Base-by-base conservation (phyloP, 345 rosid genomes). In the Acer campestre region DNA sequence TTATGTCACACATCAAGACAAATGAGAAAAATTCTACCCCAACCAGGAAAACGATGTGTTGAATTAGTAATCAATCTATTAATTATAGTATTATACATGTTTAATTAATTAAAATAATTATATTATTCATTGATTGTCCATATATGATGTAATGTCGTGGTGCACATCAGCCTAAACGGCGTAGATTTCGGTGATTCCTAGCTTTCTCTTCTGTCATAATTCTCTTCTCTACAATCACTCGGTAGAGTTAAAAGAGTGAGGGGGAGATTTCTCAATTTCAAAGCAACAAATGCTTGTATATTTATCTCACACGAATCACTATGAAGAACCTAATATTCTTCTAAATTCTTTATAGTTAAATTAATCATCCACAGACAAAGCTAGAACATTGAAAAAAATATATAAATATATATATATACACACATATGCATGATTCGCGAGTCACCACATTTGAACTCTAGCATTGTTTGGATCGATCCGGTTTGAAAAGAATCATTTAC, bases 141-240 rank as follows among this genome's bases (percentile, higher is more conserved):
- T 25, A 55, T 69, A 18, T 75, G 81, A 82, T 78, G 83, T 68
- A 71, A 79, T 84, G 87, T 80, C 78, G 79, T 55, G 84, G 78
- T 23, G 82, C 91, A 78, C 86, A 66, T 83, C 77, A 86, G 90
- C 87, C 91, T 79, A 91, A 86, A 89, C 91, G 91, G 88, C 93
- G 90, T 78, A 84, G 83, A 89, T 88, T 85, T 80, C 90, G 93
- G 91, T 83, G 93, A 89, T 89, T 89, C 90, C 90, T 85, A 79
- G 48, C 84, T 80, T 85, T 80, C 82, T 83, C 76, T 83, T 87
- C 82, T 80, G 86, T 81, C 84, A 77, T 77, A 59, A 20, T 59
- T 70, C 46, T 42, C 46, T 42, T 35, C 74, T 69, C 70, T 58
- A 31, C 35, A 65, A 51, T 59, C 55, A 74, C 78, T 79, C 75